Conservation (phyloP, 202 grass and related monocot genomes). For the Alloteropsis angusta region DNA sequence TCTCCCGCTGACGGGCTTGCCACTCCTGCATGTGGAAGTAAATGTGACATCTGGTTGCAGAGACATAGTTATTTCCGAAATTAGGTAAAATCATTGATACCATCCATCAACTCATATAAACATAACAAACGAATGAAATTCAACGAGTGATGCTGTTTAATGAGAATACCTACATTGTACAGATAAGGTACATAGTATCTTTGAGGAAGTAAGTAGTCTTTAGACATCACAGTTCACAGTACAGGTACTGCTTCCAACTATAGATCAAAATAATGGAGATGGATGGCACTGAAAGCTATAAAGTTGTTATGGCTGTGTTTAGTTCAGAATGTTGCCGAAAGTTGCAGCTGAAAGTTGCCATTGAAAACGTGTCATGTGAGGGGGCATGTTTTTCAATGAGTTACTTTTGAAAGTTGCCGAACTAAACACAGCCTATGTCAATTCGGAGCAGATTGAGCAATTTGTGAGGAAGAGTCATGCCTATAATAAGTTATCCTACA, state of each 20-base stretch:
- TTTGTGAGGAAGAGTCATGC: not conserved
- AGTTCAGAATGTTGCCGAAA: too few relatives aligned
- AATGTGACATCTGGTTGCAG: not conserved
- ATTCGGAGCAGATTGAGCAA: not conserved
- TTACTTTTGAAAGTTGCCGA: too few relatives aligned
- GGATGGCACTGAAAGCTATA: not conserved
- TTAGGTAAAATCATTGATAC: not conserved
- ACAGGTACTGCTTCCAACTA: not conserved
- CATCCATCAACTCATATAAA: not conserved
- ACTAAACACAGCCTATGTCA: too few relatives aligned
- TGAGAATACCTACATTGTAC: not conserved
- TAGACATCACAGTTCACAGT: not conserved
- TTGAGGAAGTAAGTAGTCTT: not conserved
- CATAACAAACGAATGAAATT: not conserved
- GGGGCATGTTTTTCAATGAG: too few relatives aligned
- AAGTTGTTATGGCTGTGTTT: too few relatives aligned
- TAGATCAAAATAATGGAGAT: not conserved
- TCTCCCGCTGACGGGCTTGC: slow-evolving; percentile 65
- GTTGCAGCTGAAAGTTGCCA: too few relatives aligned
- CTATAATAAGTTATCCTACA: not conserved
- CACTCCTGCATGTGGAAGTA: slow-evolving; percentile 56
- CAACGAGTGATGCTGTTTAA: not conserved
- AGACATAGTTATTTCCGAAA: not conserved
- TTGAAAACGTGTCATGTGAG: too few relatives aligned
- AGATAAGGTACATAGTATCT: not conserved